These are phyloP conservation scores for Taphrina confusa DNA, from an alignment of 1,139 yeast species.

Conservation along the genomic window DNA sequence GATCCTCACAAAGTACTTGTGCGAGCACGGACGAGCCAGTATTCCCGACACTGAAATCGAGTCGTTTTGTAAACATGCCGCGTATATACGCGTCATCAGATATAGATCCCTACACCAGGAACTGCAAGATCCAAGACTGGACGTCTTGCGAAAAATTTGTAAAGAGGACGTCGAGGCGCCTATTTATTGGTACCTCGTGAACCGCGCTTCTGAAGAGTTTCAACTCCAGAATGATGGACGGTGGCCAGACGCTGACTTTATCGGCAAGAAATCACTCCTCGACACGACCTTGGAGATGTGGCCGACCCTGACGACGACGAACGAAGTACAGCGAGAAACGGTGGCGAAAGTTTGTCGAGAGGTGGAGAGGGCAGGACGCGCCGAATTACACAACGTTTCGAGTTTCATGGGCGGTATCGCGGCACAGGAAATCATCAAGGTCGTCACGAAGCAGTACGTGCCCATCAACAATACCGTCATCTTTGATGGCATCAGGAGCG, in stretches of 20 bases:
- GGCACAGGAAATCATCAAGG: slow-evolving; percentile 71
- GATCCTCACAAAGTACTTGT: slow-evolving; percentile 46
- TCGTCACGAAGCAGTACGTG: slow-evolving; percentile 63
- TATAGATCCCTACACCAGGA: slow-evolving; percentile 44
- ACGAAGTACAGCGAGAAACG: neutral
- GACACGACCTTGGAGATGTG: neutral
- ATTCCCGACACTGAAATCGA: slow-evolving; percentile 50
- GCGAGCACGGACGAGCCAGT: neutral
- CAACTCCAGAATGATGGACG: neutral
- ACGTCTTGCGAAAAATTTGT: slow-evolving; percentile 35
- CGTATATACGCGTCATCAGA: slow-evolving; percentile 47
- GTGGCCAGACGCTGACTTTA: neutral
- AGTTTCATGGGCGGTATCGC: slow-evolving; percentile 75
- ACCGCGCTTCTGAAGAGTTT: slow-evolving; percentile 15
- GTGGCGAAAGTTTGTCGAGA: slow-evolving; percentile 37
- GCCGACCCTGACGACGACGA: neutral
- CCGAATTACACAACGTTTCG: slow-evolving; percentile 53
- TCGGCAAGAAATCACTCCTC: neutral
- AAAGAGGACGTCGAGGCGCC: slow-evolving; percentile 26
- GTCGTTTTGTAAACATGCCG: slow-evolving; percentile 62
- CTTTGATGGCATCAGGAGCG: slow-evolving; percentile 65
- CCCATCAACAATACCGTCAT: slow-evolving; percentile 68
- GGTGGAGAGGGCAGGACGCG: slow-evolving; percentile 48
- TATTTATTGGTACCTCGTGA: slow-evolving; percentile 35
- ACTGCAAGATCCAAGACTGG: slow-evolving; percentile 8